Evolutionary conservation across 768 basidiomycete species (phyloP), one percentile per base, ranked within the genome.

Genomic region (Russula lepida): DNA sequence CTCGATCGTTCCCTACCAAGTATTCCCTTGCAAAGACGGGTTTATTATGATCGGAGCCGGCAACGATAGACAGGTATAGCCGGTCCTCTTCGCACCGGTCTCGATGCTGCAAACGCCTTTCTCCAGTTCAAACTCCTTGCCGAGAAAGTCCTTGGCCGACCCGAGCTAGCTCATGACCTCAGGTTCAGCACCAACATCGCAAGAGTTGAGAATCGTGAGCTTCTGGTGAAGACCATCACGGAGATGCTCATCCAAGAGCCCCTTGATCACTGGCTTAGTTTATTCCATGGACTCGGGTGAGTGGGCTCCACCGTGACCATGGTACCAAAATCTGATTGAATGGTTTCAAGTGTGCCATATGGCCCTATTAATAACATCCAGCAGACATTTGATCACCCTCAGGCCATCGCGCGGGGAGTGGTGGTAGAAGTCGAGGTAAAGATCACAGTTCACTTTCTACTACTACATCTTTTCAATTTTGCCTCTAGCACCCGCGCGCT

Each of bases 1-100:
- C 15, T 93, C 91, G 19, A 87, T 98, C 68, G 95, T 94, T 7
- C 92, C 93, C 2, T 95, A 95, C 74, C 90, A 94, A 71, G 90
- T 85, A 4, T 94, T 95, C 71, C 82, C 87, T 0, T 95, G 93
- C 70, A 81, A 83, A 69, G 85, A 92, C 67, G 90, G 92, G 32
- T 94, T 84, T 70, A 73, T 97, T 61, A 95, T 97, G 95, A 85
- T 97, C 65, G 93, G 92, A 48, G 92, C 90, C 8, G 94, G 91
- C 5, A 95, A 93, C 71, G 83, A 95, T 69, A 86, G 82, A 66
- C 91, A 92, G 80, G 89, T 87, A 66, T 8, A 66, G 17, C 21
- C 27, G n/a, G 13, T 48, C 33, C 9, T 27, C 25, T 50, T 44
- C 15, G 50, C 17, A 46, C 55, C 37, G n/a, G 11, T 41, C 52